Conservation (phyloP, 495 filamentous ascomycete genomes). For the Chlorociboria aeruginascens region DNA sequence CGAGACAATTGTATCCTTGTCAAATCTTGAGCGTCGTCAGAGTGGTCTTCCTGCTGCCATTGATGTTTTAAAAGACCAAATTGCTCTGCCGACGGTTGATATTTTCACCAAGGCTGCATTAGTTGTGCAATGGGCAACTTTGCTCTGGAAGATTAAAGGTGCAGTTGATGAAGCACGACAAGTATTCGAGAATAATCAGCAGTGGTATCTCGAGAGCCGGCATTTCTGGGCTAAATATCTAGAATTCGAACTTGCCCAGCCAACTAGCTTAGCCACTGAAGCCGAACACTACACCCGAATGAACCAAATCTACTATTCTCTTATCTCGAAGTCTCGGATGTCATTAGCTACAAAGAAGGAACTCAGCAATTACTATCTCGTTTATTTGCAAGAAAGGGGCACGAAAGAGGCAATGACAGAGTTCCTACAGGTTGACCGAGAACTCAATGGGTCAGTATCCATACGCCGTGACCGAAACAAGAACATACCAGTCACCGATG, state of each 20-base stretch:
- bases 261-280: constrained; percentile 56
- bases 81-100: constrained; percentile 58
- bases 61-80: constrained; percentile 67
- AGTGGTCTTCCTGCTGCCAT: constrained; percentile 81
- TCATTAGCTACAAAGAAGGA: constrained; percentile 58
- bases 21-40: constrained; percentile 79
- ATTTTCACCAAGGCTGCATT: constrained; percentile 76
- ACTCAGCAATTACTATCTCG: constrained; percentile 67
- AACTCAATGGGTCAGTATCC: constrained; percentile 64
- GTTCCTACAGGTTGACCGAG: constrained; percentile 71
- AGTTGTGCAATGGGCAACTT: constrained; percentile 77
- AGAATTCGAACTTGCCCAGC: constrained; percentile 80
- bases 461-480: not conserved
- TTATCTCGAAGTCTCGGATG: constrained; percentile 65
- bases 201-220: constrained; percentile 78
- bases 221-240: constrained; percentile 89
- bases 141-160: constrained; percentile 88
- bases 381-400: constrained; percentile 75
- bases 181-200: constrained; percentile 70
- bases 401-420: constrained; percentile 76
- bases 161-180: constrained; percentile 73
- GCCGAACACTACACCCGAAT: constrained; percentile 56
- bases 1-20: constrained; percentile 77
- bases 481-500: too few relatives aligned
- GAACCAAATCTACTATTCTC: constrained; percentile 67